These are phyloP conservation scores for Boletus rex-veris DNA, from an alignment of 768 basidiomycete genomes.

Conservation along the genomic window DNA sequence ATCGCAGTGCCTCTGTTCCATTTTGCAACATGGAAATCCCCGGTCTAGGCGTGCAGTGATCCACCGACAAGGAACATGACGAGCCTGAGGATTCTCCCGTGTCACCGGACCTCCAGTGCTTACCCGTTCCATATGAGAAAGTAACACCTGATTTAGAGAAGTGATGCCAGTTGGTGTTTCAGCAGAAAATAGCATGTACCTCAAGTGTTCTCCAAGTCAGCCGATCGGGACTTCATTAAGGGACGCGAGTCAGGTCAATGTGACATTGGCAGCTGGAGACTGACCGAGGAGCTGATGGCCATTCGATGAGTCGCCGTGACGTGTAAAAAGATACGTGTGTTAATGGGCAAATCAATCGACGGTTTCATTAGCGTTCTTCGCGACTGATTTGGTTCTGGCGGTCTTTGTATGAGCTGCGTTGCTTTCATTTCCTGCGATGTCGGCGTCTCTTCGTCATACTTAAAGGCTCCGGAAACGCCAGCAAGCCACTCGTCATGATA, in stretches of 20 bases:
- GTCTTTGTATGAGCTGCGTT: slow-evolving; percentile 15
- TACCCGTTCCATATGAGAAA: slow-evolving; percentile 15
- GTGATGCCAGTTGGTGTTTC: slow-evolving; percentile 9
- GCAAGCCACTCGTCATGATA: not conserved
- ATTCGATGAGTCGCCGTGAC: slow-evolving; percentile 39
- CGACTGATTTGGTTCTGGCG: slow-evolving; percentile 6
- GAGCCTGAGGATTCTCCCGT: slow-evolving; percentile 1
- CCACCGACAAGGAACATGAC: no score
- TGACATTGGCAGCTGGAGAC: slow-evolving; percentile 35
- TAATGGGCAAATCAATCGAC: slow-evolving; percentile 23
- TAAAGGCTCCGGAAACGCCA: slow-evolving; percentile 9
- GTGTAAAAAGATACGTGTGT: slow-evolving; percentile 37
- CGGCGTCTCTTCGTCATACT: slow-evolving; percentile 32
- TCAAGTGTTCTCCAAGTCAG: no score
- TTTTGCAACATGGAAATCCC: not conserved
- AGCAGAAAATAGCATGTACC: slow-evolving; percentile 7
- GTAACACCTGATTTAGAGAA: not conserved
- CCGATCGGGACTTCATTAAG: slow-evolving; percentile 12
- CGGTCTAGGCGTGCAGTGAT: not conserved
- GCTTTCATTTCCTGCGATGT: slow-evolving; percentile 24
- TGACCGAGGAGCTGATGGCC: slow-evolving; percentile 34
- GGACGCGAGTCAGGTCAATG: slow-evolving; percentile 23
- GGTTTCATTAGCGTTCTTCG: slow-evolving; percentile 7
- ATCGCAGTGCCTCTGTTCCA: not conserved
- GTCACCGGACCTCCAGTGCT: slow-evolving; percentile 5